phyloP scores from a whole-genome alignment of 108 stramenopile species.

The Pseudonitzschia multiseries region DNA sequence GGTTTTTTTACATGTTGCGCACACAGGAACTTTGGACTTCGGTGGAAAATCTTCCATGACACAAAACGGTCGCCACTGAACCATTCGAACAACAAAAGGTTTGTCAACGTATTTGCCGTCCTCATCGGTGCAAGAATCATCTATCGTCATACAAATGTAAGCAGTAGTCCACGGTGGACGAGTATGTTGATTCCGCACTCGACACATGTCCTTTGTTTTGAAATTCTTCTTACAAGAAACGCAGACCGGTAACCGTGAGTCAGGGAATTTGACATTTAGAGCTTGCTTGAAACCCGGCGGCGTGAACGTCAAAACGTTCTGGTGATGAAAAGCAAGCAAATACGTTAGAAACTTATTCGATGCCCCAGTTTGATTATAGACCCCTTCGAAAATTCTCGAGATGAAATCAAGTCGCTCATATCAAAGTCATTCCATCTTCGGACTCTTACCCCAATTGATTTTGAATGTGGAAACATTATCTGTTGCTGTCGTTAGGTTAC shows the following conservation, averaged over 20 bases:
- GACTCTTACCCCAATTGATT: conserved; percentile 54
- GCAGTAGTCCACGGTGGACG: conserved; percentile 75
- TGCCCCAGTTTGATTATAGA: not conserved
- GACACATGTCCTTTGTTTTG: conserved; percentile 80
- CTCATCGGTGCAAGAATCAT: conserved; percentile 62
- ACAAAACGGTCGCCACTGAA: conserved; percentile 56
- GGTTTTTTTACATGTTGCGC: conserved; percentile 74
- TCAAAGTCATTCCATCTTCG: not conserved
- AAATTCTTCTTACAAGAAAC: conserved; percentile 87
- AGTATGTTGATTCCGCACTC: conserved; percentile 75
- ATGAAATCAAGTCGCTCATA: not conserved
- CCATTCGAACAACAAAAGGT: conserved; percentile 61
- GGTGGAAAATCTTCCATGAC: conserved; percentile 45
- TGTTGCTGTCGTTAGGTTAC: conserved; percentile 30
- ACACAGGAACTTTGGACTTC: conserved; percentile 59
- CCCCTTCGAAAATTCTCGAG: not conserved
- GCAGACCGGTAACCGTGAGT: conserved; percentile 77
- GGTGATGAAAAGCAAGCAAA: not conserved
- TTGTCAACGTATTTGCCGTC: conserved; percentile 61
- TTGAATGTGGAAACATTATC: conserved; percentile 61
- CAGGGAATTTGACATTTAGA: conserved; percentile 80
- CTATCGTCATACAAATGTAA: conserved; percentile 78
- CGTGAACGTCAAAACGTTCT: conserved; percentile 59
- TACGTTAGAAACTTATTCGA: not conserved
- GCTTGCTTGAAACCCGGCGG: conserved; percentile 77